These are phyloP conservation scores for Picea glauca DNA, from an alignment of 75 land plant genomes.

Conservation along the genomic window DNA sequence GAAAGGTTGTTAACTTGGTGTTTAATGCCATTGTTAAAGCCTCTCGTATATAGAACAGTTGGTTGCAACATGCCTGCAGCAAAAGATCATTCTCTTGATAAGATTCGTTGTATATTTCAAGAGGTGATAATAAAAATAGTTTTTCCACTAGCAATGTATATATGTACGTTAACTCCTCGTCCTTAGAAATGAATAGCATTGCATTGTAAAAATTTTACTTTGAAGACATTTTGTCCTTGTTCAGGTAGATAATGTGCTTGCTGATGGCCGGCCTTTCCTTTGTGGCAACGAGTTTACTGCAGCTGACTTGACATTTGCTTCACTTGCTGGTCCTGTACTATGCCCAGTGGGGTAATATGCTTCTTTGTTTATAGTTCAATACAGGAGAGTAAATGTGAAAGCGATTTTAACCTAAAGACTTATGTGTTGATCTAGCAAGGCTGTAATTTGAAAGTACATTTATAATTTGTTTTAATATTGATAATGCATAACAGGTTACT, in stretches of 20 bases:
- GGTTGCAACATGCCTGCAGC: conserved; percentile 17
- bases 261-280: conserved; percentile 41
- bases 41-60: conserved; percentile 3
- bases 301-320: conserved; percentile 43
- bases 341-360: conserved; percentile 22
- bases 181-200: not conserved
- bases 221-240: not conserved
- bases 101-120: conserved; percentile 18
- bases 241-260: conserved; percentile 32
- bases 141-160: not conserved
- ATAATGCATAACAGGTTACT: not conserved
- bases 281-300: conserved; percentile 42
- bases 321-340: conserved; percentile 34
- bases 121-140: conserved; percentile 16
- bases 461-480: not conserved
- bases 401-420: not conserved
- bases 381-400: not conserved
- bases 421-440: too few species aligned
- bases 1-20: conserved; percentile 18
- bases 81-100: conserved; percentile 20
- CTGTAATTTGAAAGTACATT: not conserved
- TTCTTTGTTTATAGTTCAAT: not conserved
- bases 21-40: conserved; percentile 21
- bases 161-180: not conserved
- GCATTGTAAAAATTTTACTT: not conserved